Evolutionary conservation across 1,139 yeast species (phyloP), one percentile per base, ranked within the genome.

Genomic region (Yamadazyma kanchanaburiensis): DNA sequence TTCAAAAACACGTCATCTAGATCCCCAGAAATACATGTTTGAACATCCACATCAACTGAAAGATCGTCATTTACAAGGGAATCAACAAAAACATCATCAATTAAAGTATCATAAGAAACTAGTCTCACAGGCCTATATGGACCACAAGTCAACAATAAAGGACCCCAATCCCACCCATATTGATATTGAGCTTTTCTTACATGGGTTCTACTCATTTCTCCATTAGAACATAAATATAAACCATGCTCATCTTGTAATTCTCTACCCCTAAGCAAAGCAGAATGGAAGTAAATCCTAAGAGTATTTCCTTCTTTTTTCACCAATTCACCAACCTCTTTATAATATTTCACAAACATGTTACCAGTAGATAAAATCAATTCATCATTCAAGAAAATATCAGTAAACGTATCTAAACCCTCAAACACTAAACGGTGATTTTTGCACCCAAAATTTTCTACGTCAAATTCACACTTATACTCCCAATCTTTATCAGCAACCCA

Each of bases 91-190:
- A 51, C 48, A 31, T 51, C 50, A 2, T 40, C 35, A 18, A 55
- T 41, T 8, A 23, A 22, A 3, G 37, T 28, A 6, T 50, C 33
- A 31, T 51, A 59, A 4, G 55, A 40, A 19, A 58, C 43, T 22
- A 68, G 44, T 18, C 45, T 49, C 1, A 70, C 56, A 0, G 71
- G 73, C 34, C 55, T 54, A 42, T 55, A 69, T 7, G 73, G 71
- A 5, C 77, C 77, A 45, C 72, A 65, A 11, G 71, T 60, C 43
- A 68, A 51, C 27, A 70, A 44, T 2, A 56, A 46, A 6, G 77
- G 78, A 9, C 77, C 77, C 79, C 79, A 73, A 46, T 73, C 79
- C 79, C 79, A 73, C 3, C 79, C 79, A 44, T 58, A 73, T 36
- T 72, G 77, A 42, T 70, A 72, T 43, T 70, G 78, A 0, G 78